Conservation (phyloP, 345 rosid genomes). For the Laguncularia racemosa region DNA sequence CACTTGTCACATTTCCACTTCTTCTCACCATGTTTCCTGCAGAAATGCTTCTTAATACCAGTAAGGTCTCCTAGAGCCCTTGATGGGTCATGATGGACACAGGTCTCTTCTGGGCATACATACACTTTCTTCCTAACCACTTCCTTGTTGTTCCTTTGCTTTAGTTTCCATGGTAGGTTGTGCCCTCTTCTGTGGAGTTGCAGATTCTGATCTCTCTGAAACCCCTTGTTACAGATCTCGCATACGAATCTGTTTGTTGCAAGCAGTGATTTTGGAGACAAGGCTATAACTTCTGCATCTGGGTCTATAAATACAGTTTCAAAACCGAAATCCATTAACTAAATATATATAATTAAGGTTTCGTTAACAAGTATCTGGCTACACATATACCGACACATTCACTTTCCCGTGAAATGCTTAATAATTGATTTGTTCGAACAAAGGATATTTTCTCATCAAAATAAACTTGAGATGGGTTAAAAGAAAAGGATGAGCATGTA, state of each 20-base stretch:
- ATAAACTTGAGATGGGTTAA: no score
- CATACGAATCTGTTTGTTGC: slow-evolving; percentile 48
- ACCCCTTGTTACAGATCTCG: slow-evolving; percentile 65
- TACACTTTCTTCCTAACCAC: slow-evolving; percentile 42
- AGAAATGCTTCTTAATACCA: slow-evolving; percentile 57
- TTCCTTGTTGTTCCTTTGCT: slow-evolving; percentile 44
- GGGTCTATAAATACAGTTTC: slow-evolving; percentile 33
- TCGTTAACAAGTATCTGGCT: no score
- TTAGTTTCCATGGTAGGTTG: slow-evolving; percentile 61
- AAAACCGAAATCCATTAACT: not conserved
- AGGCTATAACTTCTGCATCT: slow-evolving; percentile 48
- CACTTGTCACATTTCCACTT: slow-evolving; percentile 65
- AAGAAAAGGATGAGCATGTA: no score
- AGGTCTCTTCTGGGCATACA: slow-evolving; percentile 44
- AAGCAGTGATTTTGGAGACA: slow-evolving; percentile 44
- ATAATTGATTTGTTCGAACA: no score
- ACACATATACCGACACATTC: no score
- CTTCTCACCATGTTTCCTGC: slow-evolving; percentile 60
- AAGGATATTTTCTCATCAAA: not conserved
- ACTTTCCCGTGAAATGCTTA: no score
- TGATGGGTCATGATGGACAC: slow-evolving; percentile 51
- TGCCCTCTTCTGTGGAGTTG: slow-evolving; percentile 68
- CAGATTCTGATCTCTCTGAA: slow-evolving; percentile 60
- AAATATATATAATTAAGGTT: no score
- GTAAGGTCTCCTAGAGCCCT: slow-evolving; percentile 68